These are phyloP conservation scores for Myriosclerotinia duriaeana DNA, from an alignment of 2,329 filamentous ascomycete species.

Conservation along the genomic window DNA sequence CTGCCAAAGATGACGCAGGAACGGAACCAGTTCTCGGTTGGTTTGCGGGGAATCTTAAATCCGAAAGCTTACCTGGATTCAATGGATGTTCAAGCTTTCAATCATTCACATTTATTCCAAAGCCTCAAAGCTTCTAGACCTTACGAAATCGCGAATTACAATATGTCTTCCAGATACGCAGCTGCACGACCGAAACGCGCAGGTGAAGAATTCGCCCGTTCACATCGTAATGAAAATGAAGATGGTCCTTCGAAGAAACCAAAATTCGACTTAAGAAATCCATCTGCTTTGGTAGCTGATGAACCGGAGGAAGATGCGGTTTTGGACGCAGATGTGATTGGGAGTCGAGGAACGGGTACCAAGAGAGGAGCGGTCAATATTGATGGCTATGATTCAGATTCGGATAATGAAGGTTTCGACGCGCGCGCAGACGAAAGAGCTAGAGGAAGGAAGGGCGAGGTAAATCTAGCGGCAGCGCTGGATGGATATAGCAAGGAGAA, in stretches of 20 bases:
- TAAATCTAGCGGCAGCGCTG: constrained; percentile 52
- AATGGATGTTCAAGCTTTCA: not conserved
- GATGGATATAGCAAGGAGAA: constrained; percentile 53
- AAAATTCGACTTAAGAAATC: constrained; percentile 92
- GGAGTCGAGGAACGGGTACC: constrained; percentile 65
- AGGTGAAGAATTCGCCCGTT: constrained; percentile 76
- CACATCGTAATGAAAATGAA: constrained; percentile 61
- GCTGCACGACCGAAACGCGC: constrained; percentile 79
- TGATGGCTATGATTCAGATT: constrained; percentile 95
- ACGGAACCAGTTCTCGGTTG: constrained; percentile 21
- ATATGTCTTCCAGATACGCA: constrained; percentile 56
- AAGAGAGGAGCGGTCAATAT: constrained; percentile 95
- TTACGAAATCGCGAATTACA: not conserved
- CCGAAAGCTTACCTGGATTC: constrained; percentile 17
- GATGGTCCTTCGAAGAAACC: constrained; percentile 66
- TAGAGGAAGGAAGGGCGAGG: constrained; percentile 47
- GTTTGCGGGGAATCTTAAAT: constrained; percentile 18
- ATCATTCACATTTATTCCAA: not conserved
- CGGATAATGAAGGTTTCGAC: constrained; percentile 85
- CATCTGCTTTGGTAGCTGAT: constrained; percentile 84
- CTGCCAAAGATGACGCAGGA: constrained; percentile 25
- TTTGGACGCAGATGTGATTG: constrained; percentile 90
- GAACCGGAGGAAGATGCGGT: constrained; percentile 72
- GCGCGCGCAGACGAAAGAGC: constrained; percentile 64
- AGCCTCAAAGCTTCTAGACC: not conserved